Evolutionary conservation across 176 grass and related monocot genomes (phyloP).

Genomic region (Bolboschoenus planiculmis): DNA sequence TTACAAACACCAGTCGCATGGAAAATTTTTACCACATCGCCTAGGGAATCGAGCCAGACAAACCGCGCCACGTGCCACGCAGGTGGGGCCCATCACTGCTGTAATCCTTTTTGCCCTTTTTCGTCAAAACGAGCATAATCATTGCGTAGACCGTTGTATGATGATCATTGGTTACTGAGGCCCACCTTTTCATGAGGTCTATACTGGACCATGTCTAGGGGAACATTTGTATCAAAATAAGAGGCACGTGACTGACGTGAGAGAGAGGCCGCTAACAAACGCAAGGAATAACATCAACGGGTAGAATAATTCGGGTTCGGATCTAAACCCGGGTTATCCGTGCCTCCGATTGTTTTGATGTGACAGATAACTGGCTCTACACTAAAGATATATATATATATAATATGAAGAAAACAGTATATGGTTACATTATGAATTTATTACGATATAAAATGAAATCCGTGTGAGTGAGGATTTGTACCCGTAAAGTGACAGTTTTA

Average conservation of each 20-base stretch:
- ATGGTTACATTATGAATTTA: no score
- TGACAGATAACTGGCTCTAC: not conserved
- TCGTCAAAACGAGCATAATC: conserved; percentile 2
- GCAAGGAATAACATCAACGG: not conserved
- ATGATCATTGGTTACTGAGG: not conserved
- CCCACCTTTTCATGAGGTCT: not conserved
- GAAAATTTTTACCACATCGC: not conserved
- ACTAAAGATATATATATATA: not conserved
- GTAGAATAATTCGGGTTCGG: no score
- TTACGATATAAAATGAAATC: no score
- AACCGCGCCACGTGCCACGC: not conserved
- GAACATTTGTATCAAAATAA: not conserved
- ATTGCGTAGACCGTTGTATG: not conserved
- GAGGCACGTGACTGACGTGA: not conserved
- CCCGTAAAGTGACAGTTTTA: not conserved
- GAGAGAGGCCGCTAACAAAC: not conserved
- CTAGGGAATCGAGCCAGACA: not conserved
- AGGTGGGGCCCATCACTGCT: conserved; percentile 1
- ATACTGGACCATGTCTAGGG: not conserved
- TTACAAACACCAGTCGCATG: not conserved
- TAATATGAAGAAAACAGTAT: not conserved
- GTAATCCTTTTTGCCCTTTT: not conserved
- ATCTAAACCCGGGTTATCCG: not conserved
- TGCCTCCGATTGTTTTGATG: not conserved
- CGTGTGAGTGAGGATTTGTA: not conserved